A percentile compares a stretch with the other conserved stretches of the same genome.
These are phyloP conservation scores for Xanthoparmelia taractica DNA, from an alignment of 495 filamentous ascomycete genomes.

Conservation along the genomic window DNA sequence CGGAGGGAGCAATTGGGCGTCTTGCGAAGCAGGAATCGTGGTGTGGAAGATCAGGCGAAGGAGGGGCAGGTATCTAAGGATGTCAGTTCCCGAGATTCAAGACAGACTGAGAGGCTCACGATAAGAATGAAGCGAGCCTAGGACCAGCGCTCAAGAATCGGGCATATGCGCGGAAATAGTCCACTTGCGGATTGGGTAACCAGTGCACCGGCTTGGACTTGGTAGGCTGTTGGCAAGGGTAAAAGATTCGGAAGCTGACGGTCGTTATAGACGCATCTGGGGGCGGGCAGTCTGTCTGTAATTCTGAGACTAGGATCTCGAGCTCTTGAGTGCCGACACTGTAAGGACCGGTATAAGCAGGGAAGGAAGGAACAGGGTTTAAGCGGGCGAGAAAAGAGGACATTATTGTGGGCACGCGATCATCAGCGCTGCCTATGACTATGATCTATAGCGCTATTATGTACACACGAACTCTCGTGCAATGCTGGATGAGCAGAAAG, in stretches of 20 bases:
- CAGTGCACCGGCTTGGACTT: constrained; percentile 46
- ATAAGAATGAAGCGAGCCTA: constrained; percentile 12
- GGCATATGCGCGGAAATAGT: constrained; percentile 58
- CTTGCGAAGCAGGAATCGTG: constrained; percentile 47
- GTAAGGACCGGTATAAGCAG: constrained; percentile 62
- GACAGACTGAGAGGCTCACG: not conserved
- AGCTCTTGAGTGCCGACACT: constrained; percentile 66
- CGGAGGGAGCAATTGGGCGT: constrained; percentile 39
- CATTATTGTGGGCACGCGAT: constrained; percentile 10
- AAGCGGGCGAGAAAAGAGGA: constrained; percentile 17
- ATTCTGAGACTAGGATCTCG: constrained; percentile 58
- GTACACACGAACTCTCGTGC: not conserved
- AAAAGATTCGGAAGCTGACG: constrained; percentile 67
- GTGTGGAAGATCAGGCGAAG: constrained; percentile 56
- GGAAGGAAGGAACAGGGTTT: constrained; percentile 48
- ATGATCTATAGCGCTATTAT: not conserved
- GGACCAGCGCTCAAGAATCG: constrained; percentile 54
- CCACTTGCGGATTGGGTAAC: constrained; percentile 65
- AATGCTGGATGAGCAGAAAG: not conserved
- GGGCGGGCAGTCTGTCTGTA: constrained; percentile 42
- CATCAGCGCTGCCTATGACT: not conserved
- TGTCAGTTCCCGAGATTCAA: constrained; percentile 14
- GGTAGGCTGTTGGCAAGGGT: constrained; percentile 51
- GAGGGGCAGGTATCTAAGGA: constrained; percentile 45
- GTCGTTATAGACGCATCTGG: constrained; percentile 52